Evolutionary conservation across 106 monocot species (phyloP).

Genomic region (Acanthochlamys bracteata): DNA sequence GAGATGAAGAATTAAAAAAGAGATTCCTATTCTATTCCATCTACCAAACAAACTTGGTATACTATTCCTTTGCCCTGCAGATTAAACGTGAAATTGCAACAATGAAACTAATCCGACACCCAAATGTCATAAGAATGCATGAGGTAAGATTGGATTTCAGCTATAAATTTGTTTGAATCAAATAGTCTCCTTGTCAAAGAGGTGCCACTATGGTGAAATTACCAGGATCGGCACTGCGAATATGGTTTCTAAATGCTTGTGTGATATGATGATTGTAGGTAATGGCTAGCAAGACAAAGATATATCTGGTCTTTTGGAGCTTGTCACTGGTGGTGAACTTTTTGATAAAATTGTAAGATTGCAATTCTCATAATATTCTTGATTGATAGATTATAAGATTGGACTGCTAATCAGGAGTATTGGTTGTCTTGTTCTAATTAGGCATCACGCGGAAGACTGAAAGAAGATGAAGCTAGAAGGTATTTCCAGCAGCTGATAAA

Average conservation of each 20-base stretch:
- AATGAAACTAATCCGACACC: slow-evolving; percentile 81
- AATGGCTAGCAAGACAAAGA: slow-evolving; percentile 93
- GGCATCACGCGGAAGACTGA: slow-evolving; percentile 61
- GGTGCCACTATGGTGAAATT: too few relatives aligned
- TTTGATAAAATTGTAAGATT: slow-evolving; percentile 87
- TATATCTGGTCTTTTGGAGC: slow-evolving; percentile 85
- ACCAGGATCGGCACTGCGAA: too few relatives aligned
- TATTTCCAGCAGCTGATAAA: slow-evolving; percentile 93
- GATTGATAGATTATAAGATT: not conserved
- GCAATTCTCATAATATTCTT: not conserved
- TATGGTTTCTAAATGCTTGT: too few relatives aligned
- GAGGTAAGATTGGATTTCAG: slow-evolving; percentile 36
- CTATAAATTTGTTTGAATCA: not conserved
- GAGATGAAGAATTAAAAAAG: too few relatives aligned
- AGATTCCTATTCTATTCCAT: too few relatives aligned
- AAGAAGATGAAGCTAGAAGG: slow-evolving; percentile 89
- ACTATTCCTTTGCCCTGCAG: slow-evolving; percentile 33
- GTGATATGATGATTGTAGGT: slow-evolving; percentile 32
- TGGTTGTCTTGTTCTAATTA: slow-evolving; percentile 14
- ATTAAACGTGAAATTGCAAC: slow-evolving; percentile 91
- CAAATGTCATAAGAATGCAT: slow-evolving; percentile 66
- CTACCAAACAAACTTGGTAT: too few relatives aligned
- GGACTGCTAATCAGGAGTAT: not conserved
- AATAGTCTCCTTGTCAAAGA: too few relatives aligned
- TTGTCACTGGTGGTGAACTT: slow-evolving; percentile 83